Evolutionary conservation across 192 early-diverging fungal genomes (phyloP).

Genomic region (Spinellus fusiger): DNA sequence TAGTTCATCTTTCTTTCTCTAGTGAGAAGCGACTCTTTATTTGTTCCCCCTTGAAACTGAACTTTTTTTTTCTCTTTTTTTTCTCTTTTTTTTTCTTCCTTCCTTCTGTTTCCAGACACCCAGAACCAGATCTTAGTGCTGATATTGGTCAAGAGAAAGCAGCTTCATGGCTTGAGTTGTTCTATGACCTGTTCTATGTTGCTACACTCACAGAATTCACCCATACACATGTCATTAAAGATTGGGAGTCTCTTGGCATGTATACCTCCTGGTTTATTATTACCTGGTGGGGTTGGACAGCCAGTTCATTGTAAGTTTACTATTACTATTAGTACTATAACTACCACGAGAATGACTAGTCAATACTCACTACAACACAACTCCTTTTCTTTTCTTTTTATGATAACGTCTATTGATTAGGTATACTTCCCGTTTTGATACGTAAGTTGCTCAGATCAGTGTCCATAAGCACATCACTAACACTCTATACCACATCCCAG

Average conservation of each 20-base stretch:
- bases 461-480: no score
- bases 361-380: not conserved
- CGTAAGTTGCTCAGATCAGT: constrained; percentile 29
- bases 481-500: no score
- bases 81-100: not conserved
- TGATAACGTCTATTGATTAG: constrained; percentile 7
- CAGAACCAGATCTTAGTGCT: constrained; percentile 31
- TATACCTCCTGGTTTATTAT: constrained; percentile 46
- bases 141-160: constrained; percentile 35
- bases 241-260: constrained; percentile 28
- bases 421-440: constrained; percentile 32
- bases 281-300: constrained; percentile 45
- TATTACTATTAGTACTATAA: not conserved
- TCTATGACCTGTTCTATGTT: constrained; percentile 46
- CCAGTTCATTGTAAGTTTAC: constrained; percentile 36
- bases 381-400: not conserved
- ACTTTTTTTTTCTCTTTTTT: not conserved
- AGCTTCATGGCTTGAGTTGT: constrained; percentile 35
- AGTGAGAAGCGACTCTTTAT: no score
- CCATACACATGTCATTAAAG: constrained; percentile 38
- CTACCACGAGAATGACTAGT: not conserved
- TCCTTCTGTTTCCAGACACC: constrained; percentile 1
- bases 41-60: not conserved
- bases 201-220: constrained; percentile 45
- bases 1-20: no score